Evolutionary conservation across 192 early-diverging fungal species (phyloP).

Genomic region (Backusella sp.): DNA sequence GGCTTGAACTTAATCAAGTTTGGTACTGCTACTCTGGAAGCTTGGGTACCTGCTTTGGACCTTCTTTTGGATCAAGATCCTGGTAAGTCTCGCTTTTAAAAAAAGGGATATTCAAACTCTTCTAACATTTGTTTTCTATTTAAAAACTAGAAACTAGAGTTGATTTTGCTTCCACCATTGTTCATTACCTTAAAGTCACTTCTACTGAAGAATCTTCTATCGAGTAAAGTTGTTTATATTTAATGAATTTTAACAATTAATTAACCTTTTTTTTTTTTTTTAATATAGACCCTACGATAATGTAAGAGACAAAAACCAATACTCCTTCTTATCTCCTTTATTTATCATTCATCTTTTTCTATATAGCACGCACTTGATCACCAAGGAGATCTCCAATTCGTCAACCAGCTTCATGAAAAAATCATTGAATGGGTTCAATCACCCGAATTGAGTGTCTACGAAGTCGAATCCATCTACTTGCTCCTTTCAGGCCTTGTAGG

Average conservation of each 20-base stretch:
- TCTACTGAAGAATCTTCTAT: slow-evolving; percentile 23
- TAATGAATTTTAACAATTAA: background rate
- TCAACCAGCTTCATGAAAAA: slow-evolving; percentile 15
- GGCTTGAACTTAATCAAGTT: background rate
- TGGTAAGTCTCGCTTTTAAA: slow-evolving; percentile 19
- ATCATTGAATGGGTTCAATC: slow-evolving; percentile 21
- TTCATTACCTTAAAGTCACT: slow-evolving; percentile 36
- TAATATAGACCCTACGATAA: background rate
- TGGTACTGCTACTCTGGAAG: slow-evolving; percentile 5
- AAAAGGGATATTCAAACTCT: background rate
- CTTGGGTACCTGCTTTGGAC: slow-evolving; percentile 18
- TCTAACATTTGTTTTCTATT: background rate
- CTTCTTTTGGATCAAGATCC: slow-evolving; percentile 9
- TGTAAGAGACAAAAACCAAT: background rate
- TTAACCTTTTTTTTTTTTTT: background rate
- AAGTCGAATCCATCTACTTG: slow-evolving; percentile 9
- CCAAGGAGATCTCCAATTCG: slow-evolving; percentile 15
- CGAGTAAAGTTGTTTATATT: background rate
- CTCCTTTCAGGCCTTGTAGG: slow-evolving; percentile 3
- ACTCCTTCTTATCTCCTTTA: background rate
- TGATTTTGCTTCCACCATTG: slow-evolving; percentile 37
- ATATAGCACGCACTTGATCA: background rate
- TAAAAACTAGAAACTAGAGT: slow-evolving; percentile 29
- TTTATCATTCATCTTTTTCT: background rate
- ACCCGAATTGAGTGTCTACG: background rate